A percentile compares a stretch with the other conserved stretches of the same genome.
phyloP scores from a whole-genome alignment of 305 asterid genomes.

The Fraxinus velutina region DNA sequence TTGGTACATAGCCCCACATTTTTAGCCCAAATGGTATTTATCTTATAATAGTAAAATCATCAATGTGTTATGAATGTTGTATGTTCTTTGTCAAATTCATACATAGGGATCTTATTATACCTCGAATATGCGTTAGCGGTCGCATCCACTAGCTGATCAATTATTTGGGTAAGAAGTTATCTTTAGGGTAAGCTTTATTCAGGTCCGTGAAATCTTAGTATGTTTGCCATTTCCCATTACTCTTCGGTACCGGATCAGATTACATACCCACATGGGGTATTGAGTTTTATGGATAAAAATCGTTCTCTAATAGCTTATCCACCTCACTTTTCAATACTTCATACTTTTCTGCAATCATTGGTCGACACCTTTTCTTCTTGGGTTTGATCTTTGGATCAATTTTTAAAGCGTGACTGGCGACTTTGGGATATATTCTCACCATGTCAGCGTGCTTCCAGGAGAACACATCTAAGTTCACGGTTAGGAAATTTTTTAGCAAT shows the following conservation, averaged over 20 bases:
- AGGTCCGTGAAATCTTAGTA: neutral
- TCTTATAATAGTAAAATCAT: neutral
- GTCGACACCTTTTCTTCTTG: no score
- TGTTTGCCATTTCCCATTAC: neutral
- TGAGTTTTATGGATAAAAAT: no score
- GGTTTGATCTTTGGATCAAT: no score
- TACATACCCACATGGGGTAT: no score
- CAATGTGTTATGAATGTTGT: neutral
- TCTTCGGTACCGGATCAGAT: neutral
- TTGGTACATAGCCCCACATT: neutral
- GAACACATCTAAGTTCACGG: no score
- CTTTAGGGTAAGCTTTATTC: neutral
- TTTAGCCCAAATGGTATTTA: neutral
- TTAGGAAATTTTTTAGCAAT: no score
- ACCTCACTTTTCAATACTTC: no score
- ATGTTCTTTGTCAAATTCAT: neutral
- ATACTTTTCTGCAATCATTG: no score
- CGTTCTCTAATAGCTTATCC: no score
- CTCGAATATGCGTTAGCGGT: neutral
- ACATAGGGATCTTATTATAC: neutral
- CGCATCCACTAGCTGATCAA: neutral
- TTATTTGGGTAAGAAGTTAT: neutral
- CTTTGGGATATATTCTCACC: no score
- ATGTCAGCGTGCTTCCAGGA: no score
- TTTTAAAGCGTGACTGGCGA: no score